Base-by-base conservation (phyloP, 768 basidiomycete species). In the Tylopilus intermedius region DNA sequence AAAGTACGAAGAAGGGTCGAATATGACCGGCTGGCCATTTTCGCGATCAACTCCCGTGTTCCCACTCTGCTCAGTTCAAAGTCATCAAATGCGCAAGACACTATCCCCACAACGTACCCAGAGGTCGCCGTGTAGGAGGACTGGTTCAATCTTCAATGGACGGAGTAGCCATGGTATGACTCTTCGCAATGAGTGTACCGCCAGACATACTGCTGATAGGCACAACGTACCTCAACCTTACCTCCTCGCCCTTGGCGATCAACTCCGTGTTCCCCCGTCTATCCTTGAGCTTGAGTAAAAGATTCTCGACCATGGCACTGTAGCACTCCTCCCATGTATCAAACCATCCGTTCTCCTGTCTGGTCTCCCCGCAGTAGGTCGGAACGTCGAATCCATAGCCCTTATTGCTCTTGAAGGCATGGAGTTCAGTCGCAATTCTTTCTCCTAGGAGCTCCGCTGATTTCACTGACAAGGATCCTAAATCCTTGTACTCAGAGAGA, bases 1-100 rank as follows among this genome's bases (percentile, higher is more conserved):
- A 58, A 79, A 90, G 62, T 82, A 87, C 4, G 86, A 86, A 3
- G 88, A 82, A 3, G 88, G 87, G 60, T 91, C 88, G 57, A 82
- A 90, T 39, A 90, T 83, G 1, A 88, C 70, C 0, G 89, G 86
- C 49, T 81, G 66, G 5, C 77, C 79, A 6, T 74, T 80, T 22
- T 53, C 49, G 35, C 61, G 64, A 54, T 88, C 83, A 22, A 78
- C 72, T 8, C 89, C 88, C 3, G 76, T 80, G 63, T 90, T 90
- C 7, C 88, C 88, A 53, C 83, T 86, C 88, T 89, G 21, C 24
- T 29, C 29, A 38, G 30, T 38, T 50, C 50, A 44, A 39, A 41
- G 47, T 51, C 47, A 45, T 52, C 33, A 51, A 37, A 32, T 27
- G 38, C 40, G 14, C 26, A 8, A 47, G 32, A 32, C 22, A 29